Evolutionary conservation across 331 rosid species (phyloP).

Genomic region (Malus hybrid): DNA sequence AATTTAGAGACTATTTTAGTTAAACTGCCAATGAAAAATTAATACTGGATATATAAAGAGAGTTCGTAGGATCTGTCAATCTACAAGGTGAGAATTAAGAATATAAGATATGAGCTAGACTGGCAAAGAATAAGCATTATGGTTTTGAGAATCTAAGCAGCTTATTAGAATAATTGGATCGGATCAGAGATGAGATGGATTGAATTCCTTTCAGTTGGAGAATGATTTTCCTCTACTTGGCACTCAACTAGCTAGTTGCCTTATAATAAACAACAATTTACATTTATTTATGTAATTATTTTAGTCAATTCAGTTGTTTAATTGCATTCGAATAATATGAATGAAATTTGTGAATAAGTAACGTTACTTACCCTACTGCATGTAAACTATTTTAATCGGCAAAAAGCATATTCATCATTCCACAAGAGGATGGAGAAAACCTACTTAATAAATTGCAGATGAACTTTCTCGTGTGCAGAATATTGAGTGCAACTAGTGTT

Average conservation of each 20-base stretch:
- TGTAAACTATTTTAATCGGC: too few relatives aligned
- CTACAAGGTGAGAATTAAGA: background rate
- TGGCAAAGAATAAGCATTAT: background rate
- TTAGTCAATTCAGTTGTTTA: too few relatives aligned
- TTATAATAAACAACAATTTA: background rate
- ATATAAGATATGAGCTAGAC: background rate
- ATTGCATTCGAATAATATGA: too few relatives aligned
- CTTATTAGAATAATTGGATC: background rate
- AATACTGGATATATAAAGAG: background rate
- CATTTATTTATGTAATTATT: background rate
- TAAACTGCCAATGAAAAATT: too few relatives aligned
- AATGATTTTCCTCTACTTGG: background rate
- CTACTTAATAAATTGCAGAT: too few relatives aligned
- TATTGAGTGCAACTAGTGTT: too few relatives aligned
- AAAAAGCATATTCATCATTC: too few relatives aligned
- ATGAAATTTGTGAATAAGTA: too few relatives aligned
- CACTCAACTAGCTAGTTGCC: background rate
- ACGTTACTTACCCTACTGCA: too few relatives aligned
- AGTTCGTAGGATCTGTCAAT: background rate
- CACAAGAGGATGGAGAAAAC: too few relatives aligned
- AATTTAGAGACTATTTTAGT: too few relatives aligned
- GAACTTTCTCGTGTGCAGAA: too few relatives aligned
- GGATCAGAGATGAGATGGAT: background rate
- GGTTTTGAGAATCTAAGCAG: background rate
- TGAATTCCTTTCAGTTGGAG: conserved; percentile 9